phyloP scores from a whole-genome alignment of 331 rosid genomes.

The Prunus yedoensis region DNA sequence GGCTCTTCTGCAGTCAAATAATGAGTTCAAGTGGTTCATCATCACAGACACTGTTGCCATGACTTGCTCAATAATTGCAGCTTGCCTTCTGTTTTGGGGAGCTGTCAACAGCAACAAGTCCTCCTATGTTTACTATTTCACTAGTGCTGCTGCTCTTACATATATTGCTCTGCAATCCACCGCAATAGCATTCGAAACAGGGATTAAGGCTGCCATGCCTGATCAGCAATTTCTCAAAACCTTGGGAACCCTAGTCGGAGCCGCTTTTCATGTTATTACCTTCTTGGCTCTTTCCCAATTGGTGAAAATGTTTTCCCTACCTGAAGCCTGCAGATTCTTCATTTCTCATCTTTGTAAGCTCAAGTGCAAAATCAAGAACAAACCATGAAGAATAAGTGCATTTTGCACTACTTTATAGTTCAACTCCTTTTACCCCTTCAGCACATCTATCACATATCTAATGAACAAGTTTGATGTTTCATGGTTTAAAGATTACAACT shows the following conservation, averaged over 20 bases:
- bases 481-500: too few species aligned
- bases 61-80: conserved; percentile 5
- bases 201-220: neutral
- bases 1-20: neutral
- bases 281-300: neutral
- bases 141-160: neutral
- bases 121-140: neutral
- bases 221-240: neutral
- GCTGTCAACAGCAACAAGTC: neutral
- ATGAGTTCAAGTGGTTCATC: neutral
- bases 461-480: too few species aligned
- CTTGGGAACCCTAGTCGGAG: neutral
- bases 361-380: neutral
- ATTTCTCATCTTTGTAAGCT: neutral
- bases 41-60: neutral
- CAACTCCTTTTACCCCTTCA: too few species aligned
- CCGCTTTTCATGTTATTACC: neutral
- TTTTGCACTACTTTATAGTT: neutral
- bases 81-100: conserved; percentile 4
- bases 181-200: neutral
- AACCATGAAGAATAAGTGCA: neutral
- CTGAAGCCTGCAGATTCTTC: neutral
- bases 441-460: too few species aligned
- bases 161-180: neutral
- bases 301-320: neutral